Base-by-base conservation (phyloP, 257 asterid genomes). In the Ajuga chamaepitys region DNA sequence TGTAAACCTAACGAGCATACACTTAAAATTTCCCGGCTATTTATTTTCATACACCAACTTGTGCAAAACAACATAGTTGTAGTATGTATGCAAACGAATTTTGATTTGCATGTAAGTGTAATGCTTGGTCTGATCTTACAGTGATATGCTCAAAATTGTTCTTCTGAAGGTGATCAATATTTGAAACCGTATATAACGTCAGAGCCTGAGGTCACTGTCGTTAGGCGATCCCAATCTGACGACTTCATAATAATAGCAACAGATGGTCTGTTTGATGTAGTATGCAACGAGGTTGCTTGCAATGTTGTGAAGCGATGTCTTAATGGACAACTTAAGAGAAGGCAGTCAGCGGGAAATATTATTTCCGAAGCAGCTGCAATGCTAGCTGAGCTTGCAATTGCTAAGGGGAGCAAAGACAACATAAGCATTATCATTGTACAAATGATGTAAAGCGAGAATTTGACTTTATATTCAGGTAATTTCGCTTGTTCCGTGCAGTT, bases 211-310 rank as follows among this genome's bases (percentile, higher is more conserved):
- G 89, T 87, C 44, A 77, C 52, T 0, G 72, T 80, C 3, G 18
- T 50, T 38, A 65, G 60, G 26, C 81, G 87, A 26, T 63, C 69
- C 7, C 83, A 79, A 12, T 64, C 65, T 0, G 95, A 83, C 0
- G 84, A 82, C 1, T 85, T 85, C 28, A 52, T 87, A 0, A 75
- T 89, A 40, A 60, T 89, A 28, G 95, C 81, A 16, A 82, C 82
- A 0, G 87, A 85, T 48, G 88, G 97, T 8, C 50, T 89, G 12
- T 89, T 88, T 82, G 86, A 87, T 59, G 91, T 87, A 1, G 74
- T 87, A 14, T 32, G 72, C 9, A 83, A 87, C 9, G 83, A 74
- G 40, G 2, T 53, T 0, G 86, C 88, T 0, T 80, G 95, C 9
- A 47, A 81, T 1, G 59, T 85, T 1, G 85, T 76, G 9, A 71